phyloP scores from a whole-genome alignment of 805 yeast species.

The Metschnikowia hibisci region DNA sequence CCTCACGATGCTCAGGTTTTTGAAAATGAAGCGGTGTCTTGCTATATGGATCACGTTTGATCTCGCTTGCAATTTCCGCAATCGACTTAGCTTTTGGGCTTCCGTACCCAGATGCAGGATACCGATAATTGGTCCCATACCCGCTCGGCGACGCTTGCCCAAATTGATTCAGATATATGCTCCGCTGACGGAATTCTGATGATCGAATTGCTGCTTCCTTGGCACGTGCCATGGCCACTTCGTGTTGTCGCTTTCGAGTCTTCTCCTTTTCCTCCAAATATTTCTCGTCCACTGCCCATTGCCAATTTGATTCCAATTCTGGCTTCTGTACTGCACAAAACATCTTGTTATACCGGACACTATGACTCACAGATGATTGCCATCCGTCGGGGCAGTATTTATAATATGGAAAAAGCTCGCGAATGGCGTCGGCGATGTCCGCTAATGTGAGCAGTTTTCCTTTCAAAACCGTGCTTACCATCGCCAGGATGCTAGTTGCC shows the following conservation, averaged over 20 bases:
- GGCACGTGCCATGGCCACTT: slow-evolving; percentile 57
- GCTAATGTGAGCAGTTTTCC: slow-evolving; percentile 50
- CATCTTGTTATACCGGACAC: slow-evolving; percentile 78
- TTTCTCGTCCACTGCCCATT: slow-evolving; percentile 88
- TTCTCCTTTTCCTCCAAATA: slow-evolving; percentile 79
- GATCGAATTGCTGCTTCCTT: slow-evolving; percentile 51
- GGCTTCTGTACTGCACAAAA: slow-evolving; percentile 69
- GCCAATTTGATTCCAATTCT: slow-evolving; percentile 78
- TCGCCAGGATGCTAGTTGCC: slow-evolving; percentile 68
- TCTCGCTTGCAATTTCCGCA: slow-evolving; percentile 42
- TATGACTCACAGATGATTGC: slow-evolving; percentile 94
- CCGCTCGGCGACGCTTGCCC: not conserved
- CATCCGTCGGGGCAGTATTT: slow-evolving; percentile 95
- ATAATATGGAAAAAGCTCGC: slow-evolving; percentile 86
- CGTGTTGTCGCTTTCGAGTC: slow-evolving; percentile 55
- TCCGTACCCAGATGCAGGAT: not conserved
- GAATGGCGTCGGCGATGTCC: slow-evolving; percentile 83
- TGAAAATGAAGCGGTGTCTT: slow-evolving; percentile 34
- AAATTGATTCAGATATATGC: slow-evolving; percentile 14
- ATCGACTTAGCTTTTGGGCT: slow-evolving; percentile 31
- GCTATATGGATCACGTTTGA: slow-evolving; percentile 24
- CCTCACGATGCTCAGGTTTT: not conserved
- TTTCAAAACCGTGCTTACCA: slow-evolving; percentile 76
- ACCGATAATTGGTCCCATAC: slow-evolving; percentile 3
- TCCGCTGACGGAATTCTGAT: slow-evolving; percentile 48